Evolutionary conservation across 2,329 filamentous ascomycete genomes (phyloP), one percentile per base, ranked within the genome.

Genomic region (Fusarium virguliforme): DNA sequence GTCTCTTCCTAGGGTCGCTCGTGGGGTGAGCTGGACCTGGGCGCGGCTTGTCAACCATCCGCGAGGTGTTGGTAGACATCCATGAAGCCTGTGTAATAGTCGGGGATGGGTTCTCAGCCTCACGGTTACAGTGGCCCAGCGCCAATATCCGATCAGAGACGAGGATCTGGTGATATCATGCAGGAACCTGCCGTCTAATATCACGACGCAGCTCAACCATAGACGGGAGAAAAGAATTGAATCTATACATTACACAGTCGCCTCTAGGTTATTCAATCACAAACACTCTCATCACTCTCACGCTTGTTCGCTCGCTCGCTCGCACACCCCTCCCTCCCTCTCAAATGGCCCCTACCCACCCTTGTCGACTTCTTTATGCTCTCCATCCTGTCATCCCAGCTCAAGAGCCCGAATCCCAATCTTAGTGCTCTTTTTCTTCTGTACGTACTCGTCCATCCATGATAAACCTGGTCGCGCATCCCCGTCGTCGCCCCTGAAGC

Each of bases 401-500:
- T 59, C 51, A 35, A 66, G 34, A 71, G 63, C 70, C 62, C 64
- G 62, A 68, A 59, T 66, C 65, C 53, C 66, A 74, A 70, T 74
- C 66, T 70, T 70, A 71, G 67, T 68, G 58, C 67, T 62, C 26
- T 65, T 72, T 18, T 48, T 53, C 50, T 62, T 40, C 30, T 62
- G 35, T 62, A 58, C 64, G 54, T 70, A 62, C 63, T 53, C 26
- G 46, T 53, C 62, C 43, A 57, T 60, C 67, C 51, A 60, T 57
- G 34, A 67, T 72, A 58, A 72, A 73, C 70, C 70, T 68, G 66
- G 70, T 72, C 70, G 54, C 54, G 48, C 60, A 72, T 72, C 70
- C 70, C 63, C 70, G 70, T 72, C 70, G 57, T 67, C 70, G 54
- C 70, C 70, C 67, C 70, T 71, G 72, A 68, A 69, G 70, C 66